Evolutionary conservation across 495 filamentous ascomycete species (phyloP).

Genomic region (Thozetella sp.): DNA sequence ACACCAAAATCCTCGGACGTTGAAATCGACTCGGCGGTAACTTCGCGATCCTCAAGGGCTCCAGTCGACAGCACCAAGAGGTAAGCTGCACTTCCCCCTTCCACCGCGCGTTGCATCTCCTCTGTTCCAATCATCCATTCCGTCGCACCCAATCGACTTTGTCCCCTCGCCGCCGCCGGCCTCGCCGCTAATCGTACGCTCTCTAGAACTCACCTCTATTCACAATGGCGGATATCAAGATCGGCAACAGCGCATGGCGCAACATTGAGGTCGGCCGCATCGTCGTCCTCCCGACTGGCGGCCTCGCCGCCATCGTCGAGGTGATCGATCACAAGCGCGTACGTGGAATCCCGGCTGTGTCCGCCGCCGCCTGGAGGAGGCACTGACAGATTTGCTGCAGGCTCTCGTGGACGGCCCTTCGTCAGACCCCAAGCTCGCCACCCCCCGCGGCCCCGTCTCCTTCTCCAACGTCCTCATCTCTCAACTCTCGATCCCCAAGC

Average conservation of each 20-base stretch:
- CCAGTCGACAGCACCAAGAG: background rate
- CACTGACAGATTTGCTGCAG: conserved; percentile 48
- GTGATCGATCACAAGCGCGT: conserved; percentile 99
- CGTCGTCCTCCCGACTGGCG: conserved; percentile 75
- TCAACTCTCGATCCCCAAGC: conserved; percentile 82
- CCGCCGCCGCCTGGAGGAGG: background rate
- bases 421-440: conserved; percentile 68
- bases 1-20: background rate
- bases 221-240: conserved; percentile 34
- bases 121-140: background rate
- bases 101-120: background rate
- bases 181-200: conserved; percentile 22
- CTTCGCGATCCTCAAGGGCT: conserved; percentile 1
- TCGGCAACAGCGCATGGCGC: conserved; percentile 62
- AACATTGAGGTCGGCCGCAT: conserved; percentile 97
- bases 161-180: conserved; percentile 6
- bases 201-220: conserved; percentile 20
- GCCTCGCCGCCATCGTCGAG: conserved; percentile 92
- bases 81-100: background rate
- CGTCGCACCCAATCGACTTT: conserved; percentile 10
- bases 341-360: conserved; percentile 48
- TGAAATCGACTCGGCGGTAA: background rate
- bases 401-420: conserved; percentile 94
- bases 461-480: conserved; percentile 86
- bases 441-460: conserved; percentile 80